phyloP scores from a whole-genome alignment of 2,329 filamentous ascomycete genomes.

The Shiraia sp. region DNA sequence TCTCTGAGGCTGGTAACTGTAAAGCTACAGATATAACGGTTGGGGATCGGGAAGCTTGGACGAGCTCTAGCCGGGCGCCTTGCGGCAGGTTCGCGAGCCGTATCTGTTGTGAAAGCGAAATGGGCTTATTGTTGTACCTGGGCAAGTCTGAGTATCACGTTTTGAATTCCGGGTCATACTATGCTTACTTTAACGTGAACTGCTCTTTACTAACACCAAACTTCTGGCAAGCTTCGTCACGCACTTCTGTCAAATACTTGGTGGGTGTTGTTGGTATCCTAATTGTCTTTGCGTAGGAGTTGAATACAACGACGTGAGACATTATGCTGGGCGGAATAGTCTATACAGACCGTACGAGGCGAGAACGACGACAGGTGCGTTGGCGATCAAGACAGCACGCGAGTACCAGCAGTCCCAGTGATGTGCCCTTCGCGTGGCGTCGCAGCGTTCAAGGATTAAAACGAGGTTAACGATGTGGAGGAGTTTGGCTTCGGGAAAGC shows the following conservation, averaged over 20 bases:
- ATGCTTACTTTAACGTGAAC: conserved; percentile 76
- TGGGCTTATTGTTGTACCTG: conserved; percentile 71
- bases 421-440: conserved; percentile 28
- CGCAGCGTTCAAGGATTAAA: conserved; percentile 33
- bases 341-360: conserved; percentile 31
- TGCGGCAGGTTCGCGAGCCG: conserved; percentile 79
- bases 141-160: conserved; percentile 4
- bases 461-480: conserved; percentile 38
- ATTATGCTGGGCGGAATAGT: conserved; percentile 63
- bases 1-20: conserved; percentile 63
- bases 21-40: conserved; percentile 87
- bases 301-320: conserved; percentile 85
- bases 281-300: conserved; percentile 74
- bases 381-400: conserved; percentile 25
- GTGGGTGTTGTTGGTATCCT: conserved; percentile 81
- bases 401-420: conserved; percentile 32
- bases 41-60: conserved; percentile 82
- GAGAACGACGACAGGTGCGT: conserved; percentile 30
- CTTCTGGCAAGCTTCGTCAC: conserved; percentile 85
- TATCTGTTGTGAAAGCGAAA: conserved; percentile 84
- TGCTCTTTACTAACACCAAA: conserved; percentile 72
- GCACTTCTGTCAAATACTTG: conserved; percentile 81
- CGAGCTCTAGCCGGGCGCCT: conserved; percentile 90
- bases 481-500: conserved; percentile 36
- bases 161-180: not conserved